Evolutionary conservation across 768 basidiomycete species (phyloP).

Genomic region (Leccinum subgranulosum): DNA sequence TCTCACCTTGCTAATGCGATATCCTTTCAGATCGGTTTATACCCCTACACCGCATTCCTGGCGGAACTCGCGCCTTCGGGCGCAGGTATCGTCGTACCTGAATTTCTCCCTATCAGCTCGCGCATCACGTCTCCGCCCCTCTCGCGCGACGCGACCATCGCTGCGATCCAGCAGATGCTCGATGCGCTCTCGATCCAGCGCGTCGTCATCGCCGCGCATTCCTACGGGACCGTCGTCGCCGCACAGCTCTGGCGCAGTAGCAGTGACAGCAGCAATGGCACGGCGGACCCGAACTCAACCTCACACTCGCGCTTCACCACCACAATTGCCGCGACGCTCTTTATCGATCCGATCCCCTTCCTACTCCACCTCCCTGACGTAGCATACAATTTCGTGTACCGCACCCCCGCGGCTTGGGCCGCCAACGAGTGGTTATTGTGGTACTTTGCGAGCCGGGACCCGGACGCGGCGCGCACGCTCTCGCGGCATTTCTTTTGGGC

Average conservation of each 20-base stretch:
- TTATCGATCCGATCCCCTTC: constrained; percentile 66
- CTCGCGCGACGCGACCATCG: constrained; percentile 37
- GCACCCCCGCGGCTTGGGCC: constrained; percentile 34
- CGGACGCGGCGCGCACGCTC: constrained; percentile 58
- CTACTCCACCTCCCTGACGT: constrained; percentile 61
- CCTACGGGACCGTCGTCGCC: constrained; percentile 58
- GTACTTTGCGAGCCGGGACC: constrained; percentile 64
- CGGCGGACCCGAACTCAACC: background rate
- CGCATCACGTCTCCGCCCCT: constrained; percentile 56
- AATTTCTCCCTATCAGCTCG: constrained; percentile 58
- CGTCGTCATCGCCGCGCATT: constrained; percentile 52
- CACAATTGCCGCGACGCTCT: constrained; percentile 42
- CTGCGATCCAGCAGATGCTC: constrained; percentile 44
- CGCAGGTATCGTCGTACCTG: constrained; percentile 56
- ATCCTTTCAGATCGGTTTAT: constrained; percentile 54
- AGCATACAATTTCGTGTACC: constrained; percentile 66
- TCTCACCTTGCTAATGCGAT: background rate
- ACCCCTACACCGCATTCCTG: constrained; percentile 54
- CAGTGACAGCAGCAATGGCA: background rate
- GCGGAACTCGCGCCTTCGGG: constrained; percentile 48
- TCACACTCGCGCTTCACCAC: constrained; percentile 15
- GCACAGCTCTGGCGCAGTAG: constrained; percentile 49
- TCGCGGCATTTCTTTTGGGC: constrained; percentile 65
- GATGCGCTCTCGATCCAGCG: constrained; percentile 36
- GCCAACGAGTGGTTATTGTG: constrained; percentile 65